Evolutionary conservation across 2,329 filamentous ascomycete species (phyloP).

Genomic region (Claviceps maximensis): DNA sequence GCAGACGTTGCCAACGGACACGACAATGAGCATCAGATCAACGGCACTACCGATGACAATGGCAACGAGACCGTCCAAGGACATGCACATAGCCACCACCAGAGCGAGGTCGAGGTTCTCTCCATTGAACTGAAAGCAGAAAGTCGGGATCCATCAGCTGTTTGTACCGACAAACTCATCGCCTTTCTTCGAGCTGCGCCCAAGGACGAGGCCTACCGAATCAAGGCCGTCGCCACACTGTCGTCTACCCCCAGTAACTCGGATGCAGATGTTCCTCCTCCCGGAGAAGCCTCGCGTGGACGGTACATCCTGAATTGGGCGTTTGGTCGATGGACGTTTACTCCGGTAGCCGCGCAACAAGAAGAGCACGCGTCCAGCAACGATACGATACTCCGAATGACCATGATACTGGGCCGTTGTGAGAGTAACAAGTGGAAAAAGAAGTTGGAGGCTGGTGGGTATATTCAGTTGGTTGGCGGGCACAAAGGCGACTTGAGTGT

Average conservation of each 20-base stretch:
- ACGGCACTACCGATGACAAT: slow-evolving; percentile 21
- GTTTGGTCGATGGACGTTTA: slow-evolving; percentile 91
- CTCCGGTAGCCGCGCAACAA: slow-evolving; percentile 32
- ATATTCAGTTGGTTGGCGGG: slow-evolving; percentile 35
- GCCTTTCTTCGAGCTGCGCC: slow-evolving; percentile 58
- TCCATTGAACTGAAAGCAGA: slow-evolving; percentile 55
- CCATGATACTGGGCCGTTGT: slow-evolving; percentile 58
- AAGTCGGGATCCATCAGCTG: slow-evolving; percentile 20
- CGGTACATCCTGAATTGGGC: slow-evolving; percentile 96
- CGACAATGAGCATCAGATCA: background rate
- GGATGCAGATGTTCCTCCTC: slow-evolving; percentile 30
- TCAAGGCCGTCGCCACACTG: slow-evolving; percentile 57
- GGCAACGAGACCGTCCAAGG: background rate
- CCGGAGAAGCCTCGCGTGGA: slow-evolving; percentile 17
- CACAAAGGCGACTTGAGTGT: slow-evolving; percentile 37
- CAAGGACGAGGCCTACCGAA: slow-evolving; percentile 91
- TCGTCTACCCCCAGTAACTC: slow-evolving; percentile 35
- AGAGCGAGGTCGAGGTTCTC: slow-evolving; percentile 86
- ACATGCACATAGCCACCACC: slow-evolving; percentile 29
- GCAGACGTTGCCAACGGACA: slow-evolving; percentile 17
- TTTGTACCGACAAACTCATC: slow-evolving; percentile 50
- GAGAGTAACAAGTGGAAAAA: slow-evolving; percentile 69
- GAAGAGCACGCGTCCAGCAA: slow-evolving; percentile 42
- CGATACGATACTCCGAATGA: slow-evolving; percentile 52
- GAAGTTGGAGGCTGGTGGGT: slow-evolving; percentile 46